Evolutionary conservation across 148 eudicot genomes (phyloP).

Genomic region (Fagopyrum esculentum): DNA sequence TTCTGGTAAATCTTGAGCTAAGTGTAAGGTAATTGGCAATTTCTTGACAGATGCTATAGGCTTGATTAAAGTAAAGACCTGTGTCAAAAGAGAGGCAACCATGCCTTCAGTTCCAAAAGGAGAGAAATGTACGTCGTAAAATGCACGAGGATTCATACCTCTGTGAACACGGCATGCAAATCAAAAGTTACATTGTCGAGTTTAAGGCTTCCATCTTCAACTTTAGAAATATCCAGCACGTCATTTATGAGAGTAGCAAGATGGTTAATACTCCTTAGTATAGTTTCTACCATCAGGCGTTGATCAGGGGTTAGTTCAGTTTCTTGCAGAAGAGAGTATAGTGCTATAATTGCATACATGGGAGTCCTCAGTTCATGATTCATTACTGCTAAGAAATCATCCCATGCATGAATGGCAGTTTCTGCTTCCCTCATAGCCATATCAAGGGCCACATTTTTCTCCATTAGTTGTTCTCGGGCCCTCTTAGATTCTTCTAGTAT

Average conservation of each 20-base stretch:
- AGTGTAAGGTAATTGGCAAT: slow-evolving; percentile 41
- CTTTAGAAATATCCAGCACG: slow-evolving; percentile 83
- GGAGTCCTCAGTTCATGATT: slow-evolving; percentile 98
- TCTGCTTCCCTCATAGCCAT: slow-evolving; percentile 91
- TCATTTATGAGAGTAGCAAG: slow-evolving; percentile 84
- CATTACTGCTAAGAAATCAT: slow-evolving; percentile 94
- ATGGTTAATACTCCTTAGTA: slow-evolving; percentile 78
- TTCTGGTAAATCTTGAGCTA: slow-evolving; percentile 68
- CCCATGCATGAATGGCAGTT: slow-evolving; percentile 80
- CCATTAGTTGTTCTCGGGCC: slow-evolving; percentile 82
- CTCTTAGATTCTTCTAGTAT: slow-evolving; percentile 93
- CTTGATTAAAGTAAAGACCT: slow-evolving; percentile 70
- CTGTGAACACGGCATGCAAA: slow-evolving; percentile 66
- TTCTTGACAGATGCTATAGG: slow-evolving; percentile 79
- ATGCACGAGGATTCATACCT: slow-evolving; percentile 39
- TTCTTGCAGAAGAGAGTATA: slow-evolving; percentile 73
- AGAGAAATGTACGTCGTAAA: neutral
- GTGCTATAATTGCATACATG: slow-evolving; percentile 83
- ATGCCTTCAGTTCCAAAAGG: neutral
- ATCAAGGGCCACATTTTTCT: slow-evolving; percentile 89
- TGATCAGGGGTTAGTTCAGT: slow-evolving; percentile 83
- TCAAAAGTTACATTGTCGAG: slow-evolving; percentile 63
- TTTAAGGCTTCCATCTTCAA: slow-evolving; percentile 91
- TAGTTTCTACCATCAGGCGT: slow-evolving; percentile 83
- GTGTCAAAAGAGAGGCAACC: slow-evolving; percentile 19